Base-by-base conservation (phyloP, 805 yeast genomes). In the Kuraishia hungarica region DNA sequence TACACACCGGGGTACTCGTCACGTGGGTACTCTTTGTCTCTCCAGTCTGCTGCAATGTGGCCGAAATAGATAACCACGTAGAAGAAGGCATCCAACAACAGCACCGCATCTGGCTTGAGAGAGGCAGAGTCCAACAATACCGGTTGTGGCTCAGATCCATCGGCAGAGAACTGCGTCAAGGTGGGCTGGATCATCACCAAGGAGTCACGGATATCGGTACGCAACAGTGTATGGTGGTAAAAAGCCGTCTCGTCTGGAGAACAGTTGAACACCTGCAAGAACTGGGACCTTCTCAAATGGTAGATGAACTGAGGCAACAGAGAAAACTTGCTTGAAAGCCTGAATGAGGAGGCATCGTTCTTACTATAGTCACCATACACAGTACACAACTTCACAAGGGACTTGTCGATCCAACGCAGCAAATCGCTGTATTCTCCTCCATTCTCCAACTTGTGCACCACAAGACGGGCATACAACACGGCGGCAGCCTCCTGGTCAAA, bases 401-500 rank as follows among this genome's bases (percentile, higher is more conserved):
- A 87, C 62, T 96, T 84, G 73, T 94, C 99, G 58, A 90, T 85
- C 97, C 97, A 93, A 70, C 96, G 79, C 65, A 92, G 79, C 22
- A 93, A 88, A 68, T 93, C 98, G 15, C 96, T 92, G 57, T 71
- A 71, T 60, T 71, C 75, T 56, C 73, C 74, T 49, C 94, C 94
- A 64, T 90, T 96, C 64, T 91, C 97, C 24, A 87, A 80, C 69
- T 91, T 91, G 77, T 81, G 86, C 50, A 93, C 91, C 11, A 97
- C 94, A 54, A 93, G 80, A 67, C 98, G 80, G 1, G 97, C 87
- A 85, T 93, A 86, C 57, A 92, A 74, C 1, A 92, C 97, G 17
- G 97, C 96, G 2, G 99, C 97, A 13, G 97, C 97, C 72, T 94
- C 98, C 76, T 94, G 98, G 72, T 94, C 99, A 69, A 94, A 94